A percentile compares a stretch with the other conserved stretches of the same genome.
Evolutionary conservation across 2,329 filamentous ascomycete genomes (phyloP).

Genomic region (Alternaria ventricosa): DNA sequence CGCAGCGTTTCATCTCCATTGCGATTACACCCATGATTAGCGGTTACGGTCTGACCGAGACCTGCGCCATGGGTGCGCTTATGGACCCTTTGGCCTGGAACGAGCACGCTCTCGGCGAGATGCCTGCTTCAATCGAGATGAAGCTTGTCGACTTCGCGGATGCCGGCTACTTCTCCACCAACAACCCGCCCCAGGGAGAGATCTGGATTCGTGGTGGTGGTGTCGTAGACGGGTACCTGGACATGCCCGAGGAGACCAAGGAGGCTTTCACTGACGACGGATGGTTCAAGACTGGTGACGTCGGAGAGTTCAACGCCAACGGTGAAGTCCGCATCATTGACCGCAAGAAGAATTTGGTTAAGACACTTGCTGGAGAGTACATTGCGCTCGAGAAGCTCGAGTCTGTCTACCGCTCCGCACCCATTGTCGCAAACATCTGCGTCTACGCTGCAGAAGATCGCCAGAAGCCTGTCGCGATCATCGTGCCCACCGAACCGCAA

Average conservation of each 20-base stretch:
- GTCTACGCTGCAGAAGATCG: conserved; percentile 79
- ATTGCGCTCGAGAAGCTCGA: conserved; percentile 96
- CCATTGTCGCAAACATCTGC: conserved; percentile 86
- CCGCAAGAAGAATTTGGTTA: conserved; percentile 97
- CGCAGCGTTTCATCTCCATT: conserved; percentile 88
- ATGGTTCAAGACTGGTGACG: conserved; percentile 98
- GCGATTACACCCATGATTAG: conserved; percentile 92
- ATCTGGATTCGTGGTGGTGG: conserved; percentile 84
- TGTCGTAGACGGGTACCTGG: conserved; percentile 79
- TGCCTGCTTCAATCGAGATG: conserved; percentile 78
- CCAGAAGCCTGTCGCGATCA: conserved; percentile 80
- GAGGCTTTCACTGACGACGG: conserved; percentile 80
- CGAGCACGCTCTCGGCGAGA: conserved; percentile 75
- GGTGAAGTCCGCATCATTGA: conserved; percentile 90
- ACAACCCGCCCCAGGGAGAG: conserved; percentile 84
- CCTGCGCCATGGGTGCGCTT: conserved; percentile 80
- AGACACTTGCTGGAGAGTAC: conserved; percentile 94
- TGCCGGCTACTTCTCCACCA: conserved; percentile 80
- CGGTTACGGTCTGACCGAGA: conserved; percentile 95
- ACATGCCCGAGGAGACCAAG: conserved; percentile 83
- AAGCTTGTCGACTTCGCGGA: conserved; percentile 93
- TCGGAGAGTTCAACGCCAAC: conserved; percentile 82
- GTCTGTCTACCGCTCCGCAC: conserved; percentile 81
- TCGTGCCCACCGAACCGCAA: conserved; percentile 66
- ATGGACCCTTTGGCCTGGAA: conserved; percentile 88